These are phyloP conservation scores for Phytophthora foliorum DNA, from an alignment of 352 stramenopile species.

Conservation along the genomic window DNA sequence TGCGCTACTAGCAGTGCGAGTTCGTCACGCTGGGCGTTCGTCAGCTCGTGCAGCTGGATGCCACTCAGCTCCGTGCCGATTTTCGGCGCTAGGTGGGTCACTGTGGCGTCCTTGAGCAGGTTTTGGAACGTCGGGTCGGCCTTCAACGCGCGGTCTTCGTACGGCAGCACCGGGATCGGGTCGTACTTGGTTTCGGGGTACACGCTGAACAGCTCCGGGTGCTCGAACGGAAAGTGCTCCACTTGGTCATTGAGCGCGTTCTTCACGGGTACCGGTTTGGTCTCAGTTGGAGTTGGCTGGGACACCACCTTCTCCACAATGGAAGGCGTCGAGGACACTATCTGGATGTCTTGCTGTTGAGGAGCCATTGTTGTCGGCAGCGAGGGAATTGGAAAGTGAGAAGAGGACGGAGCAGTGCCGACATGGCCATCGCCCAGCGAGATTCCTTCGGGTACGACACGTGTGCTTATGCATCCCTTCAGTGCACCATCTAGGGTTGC, in stretches of 20 bases:
- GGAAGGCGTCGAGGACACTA: neutral
- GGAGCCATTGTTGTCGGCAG: slow-evolving; percentile 37
- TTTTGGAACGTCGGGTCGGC: slow-evolving; percentile 32
- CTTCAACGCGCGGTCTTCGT: slow-evolving; percentile 25
- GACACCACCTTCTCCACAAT: slow-evolving; percentile 3
- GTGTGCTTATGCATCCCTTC: neutral
- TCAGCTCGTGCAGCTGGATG: slow-evolving; percentile 22
- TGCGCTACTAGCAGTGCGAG: slow-evolving; percentile 19
- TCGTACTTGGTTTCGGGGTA: slow-evolving; percentile 22
- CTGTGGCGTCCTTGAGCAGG: slow-evolving; percentile 23
- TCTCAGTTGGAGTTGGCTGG: neutral
- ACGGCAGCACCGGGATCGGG: slow-evolving; percentile 25
- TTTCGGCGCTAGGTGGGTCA: slow-evolving; percentile 26
- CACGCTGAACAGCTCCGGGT: slow-evolving; percentile 22
- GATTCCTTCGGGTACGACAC: too few species aligned
- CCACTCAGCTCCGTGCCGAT: slow-evolving; percentile 27
- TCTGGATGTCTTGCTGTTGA: slow-evolving; percentile 31
- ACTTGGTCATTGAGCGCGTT: slow-evolving; percentile 36
- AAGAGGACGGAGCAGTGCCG: neutral
- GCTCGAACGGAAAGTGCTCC: slow-evolving; percentile 27
- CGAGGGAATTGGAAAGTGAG: slow-evolving; percentile 32
- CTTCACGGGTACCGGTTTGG: slow-evolving; percentile 30
- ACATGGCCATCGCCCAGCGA: neutral
- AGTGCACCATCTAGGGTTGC: slow-evolving; percentile 28
- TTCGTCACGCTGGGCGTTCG: slow-evolving; percentile 19